These are phyloP conservation scores for Aureoboletus auriporus DNA, from an alignment of 768 basidiomycete species.

Conservation along the genomic window DNA sequence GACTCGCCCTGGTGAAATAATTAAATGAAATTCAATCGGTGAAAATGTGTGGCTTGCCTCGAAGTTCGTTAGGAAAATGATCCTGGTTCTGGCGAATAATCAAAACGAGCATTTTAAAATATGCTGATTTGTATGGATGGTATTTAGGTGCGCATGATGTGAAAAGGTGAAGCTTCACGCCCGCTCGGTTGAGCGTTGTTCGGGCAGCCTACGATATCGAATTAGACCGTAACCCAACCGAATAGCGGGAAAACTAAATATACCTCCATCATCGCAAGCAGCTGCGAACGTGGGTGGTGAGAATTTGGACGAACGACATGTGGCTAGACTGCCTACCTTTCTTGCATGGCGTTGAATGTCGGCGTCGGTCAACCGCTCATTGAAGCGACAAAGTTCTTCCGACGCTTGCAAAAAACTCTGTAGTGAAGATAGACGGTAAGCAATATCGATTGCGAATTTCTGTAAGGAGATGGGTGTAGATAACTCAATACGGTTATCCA, in stretches of 20 bases:
- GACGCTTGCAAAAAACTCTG: constrained; percentile 28
- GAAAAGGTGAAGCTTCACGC: constrained; percentile 43
- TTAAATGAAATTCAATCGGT: constrained; percentile 2
- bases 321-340: constrained; percentile 17
- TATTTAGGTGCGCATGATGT: constrained; percentile 39
- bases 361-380: constrained; percentile 13
- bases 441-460: constrained; percentile 28
- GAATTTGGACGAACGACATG: neutral
- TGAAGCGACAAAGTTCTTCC: constrained; percentile 20
- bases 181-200: constrained; percentile 40
- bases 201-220: constrained; percentile 38
- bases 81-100: constrained; percentile 33
- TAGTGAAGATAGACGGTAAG: constrained; percentile 28
- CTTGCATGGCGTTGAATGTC: constrained; percentile 23
- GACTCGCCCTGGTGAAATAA: constrained; percentile 24
- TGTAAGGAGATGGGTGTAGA: constrained; percentile 15
- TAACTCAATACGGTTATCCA: constrained; percentile 10
- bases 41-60: constrained; percentile 14
- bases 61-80: constrained; percentile 24
- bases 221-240: neutral
- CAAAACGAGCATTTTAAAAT: constrained; percentile 45
- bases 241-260: constrained; percentile 13
- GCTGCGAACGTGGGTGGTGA: constrained; percentile 28
- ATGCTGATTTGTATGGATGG: constrained; percentile 42
- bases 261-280: constrained; percentile 52